A percentile compares a stretch with the other conserved stretches of the same genome.
Evolutionary conservation across 345 rosid species (phyloP).

Genomic region (Rhodamnia rubescens): DNA sequence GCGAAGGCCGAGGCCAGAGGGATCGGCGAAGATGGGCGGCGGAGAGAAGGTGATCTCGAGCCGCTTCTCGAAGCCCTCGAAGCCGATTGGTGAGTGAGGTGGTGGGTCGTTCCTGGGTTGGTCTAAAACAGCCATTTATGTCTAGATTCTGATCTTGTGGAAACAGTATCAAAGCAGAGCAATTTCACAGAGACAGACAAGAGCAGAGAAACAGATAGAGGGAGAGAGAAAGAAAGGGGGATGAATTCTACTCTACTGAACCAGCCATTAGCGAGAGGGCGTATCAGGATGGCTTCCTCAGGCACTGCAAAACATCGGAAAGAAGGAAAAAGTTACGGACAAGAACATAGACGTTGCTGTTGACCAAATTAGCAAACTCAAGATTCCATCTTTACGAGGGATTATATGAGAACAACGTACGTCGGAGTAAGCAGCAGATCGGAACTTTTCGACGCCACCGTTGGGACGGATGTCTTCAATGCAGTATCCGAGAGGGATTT

Average conservation of each 20-base stretch:
- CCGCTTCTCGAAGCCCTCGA: slow-evolving; percentile 74
- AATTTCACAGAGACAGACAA: background rate
- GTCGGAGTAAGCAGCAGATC: slow-evolving; percentile 81
- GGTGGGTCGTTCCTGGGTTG: background rate
- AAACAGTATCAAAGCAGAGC: background rate
- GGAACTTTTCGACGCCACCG: slow-evolving; percentile 84
- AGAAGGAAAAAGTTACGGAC: background rate
- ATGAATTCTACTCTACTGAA: slow-evolving; percentile 13
- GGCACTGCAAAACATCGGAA: slow-evolving; percentile 37
- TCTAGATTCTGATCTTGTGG: background rate
- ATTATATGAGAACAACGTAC: slow-evolving; percentile 7
- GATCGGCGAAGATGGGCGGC: slow-evolving; percentile 38
- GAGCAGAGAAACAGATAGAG: background rate
- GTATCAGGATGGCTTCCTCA: slow-evolving; percentile 82
- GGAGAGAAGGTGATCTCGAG: slow-evolving; percentile 48
- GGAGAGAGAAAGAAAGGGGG: background rate
- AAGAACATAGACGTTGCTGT: background rate
- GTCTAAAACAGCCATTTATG: slow-evolving; percentile 4
- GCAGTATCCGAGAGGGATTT: slow-evolving; percentile 77
- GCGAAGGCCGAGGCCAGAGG: slow-evolving; percentile 44
- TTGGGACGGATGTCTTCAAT: slow-evolving; percentile 84
- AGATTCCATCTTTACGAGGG: background rate
- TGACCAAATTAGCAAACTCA: background rate
- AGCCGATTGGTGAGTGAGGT: slow-evolving; percentile 34
- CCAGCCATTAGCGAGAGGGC: background rate